Percentiles rank a stretch among this genome's conserved stretches.
Conservation (phyloP, 2,329 filamentous ascomycete genomes). For the Apiospora malaysiana region DNA sequence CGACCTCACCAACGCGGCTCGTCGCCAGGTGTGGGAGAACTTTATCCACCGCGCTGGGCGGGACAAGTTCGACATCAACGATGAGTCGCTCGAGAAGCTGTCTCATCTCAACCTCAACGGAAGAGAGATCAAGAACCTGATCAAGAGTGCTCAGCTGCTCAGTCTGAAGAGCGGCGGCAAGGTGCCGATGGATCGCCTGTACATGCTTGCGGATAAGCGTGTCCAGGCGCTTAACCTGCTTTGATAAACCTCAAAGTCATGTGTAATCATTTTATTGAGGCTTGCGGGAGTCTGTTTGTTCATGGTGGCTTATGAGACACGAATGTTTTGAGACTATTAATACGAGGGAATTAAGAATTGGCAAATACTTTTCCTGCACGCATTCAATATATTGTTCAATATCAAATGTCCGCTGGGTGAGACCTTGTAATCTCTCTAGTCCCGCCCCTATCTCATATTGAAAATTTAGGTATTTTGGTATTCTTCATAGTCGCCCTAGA, state of each 20-base stretch:
- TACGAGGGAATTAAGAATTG: neutral
- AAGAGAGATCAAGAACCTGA: constrained; percentile 41
- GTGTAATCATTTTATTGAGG: too few relatives aligned
- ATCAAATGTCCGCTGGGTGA: too few relatives aligned
- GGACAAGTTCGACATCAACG: constrained; percentile 26
- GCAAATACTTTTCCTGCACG: too few relatives aligned
- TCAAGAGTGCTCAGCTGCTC: constrained; percentile 44
- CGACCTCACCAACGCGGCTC: constrained; percentile 27
- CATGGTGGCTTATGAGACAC: too few relatives aligned
- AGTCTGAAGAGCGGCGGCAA: constrained; percentile 37
- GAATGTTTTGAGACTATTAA: neutral
- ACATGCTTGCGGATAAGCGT: constrained; percentile 42
- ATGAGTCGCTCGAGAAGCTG: constrained; percentile 42
- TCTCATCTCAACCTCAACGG: constrained; percentile 37
- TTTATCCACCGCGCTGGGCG: constrained; percentile 51
- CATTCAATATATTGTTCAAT: too few relatives aligned
- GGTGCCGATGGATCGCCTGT: constrained; percentile 37
- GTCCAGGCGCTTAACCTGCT: constrained; percentile 28
- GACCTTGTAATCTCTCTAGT: too few relatives aligned
- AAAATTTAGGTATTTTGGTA: too few relatives aligned
- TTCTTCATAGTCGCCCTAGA: too few relatives aligned
- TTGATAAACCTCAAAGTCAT: neutral
- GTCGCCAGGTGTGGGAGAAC: constrained; percentile 35
- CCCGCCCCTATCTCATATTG: too few relatives aligned
- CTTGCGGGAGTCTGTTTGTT: too few relatives aligned